Base-by-base conservation (phyloP, 768 basidiomycete genomes). In the Boletus vinaceobasis region DNA sequence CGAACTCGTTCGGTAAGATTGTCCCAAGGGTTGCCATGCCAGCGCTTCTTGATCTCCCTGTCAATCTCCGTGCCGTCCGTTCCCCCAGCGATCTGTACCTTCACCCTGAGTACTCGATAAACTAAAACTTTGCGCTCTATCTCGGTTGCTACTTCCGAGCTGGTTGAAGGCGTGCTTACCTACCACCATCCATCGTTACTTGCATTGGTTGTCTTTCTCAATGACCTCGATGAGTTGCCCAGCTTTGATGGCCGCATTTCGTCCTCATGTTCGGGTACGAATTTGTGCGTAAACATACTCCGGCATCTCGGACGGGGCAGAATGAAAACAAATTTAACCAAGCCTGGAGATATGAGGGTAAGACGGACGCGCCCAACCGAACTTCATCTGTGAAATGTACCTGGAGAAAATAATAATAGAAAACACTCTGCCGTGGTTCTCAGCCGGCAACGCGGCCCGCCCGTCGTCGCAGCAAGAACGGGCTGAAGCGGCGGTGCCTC, bases 261-360 rank as follows among this genome's bases (percentile, higher is more conserved):
- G 35, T 36, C 15, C 48, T 90, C 90, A 71, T 98, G 84, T 75
- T 99, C 94, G 4, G 97, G 95, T 4, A 73, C 63, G 63, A 98
- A 98, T 62, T 88, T 87, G 67, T 96, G 92, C 93, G 64, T 90
- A 93, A 48, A 94, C 91, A 75, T 88, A 90, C 63, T 90, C 86
- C n/a, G 82, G 77, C 90, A 91, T 91, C 40, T 49, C 64, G 53
- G 35, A 38, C 6, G 47, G 47, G 31, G 36, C 11, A 40, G 43
- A 50, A 52, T 21, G 38, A 1, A 27, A 19, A 39, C 2, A 23
- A 9, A 17, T 38, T 36, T 27, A 45, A 38, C 43, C 29, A 52
- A 42, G 32, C 19, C 48, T 54, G 27, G 29, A 15, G 17, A 50
- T 27, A n/a, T 11, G 13, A 26, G 33, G 4, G 42, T 56, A 14